phyloP scores from a whole-genome alignment of 495 filamentous ascomycete species.

The Tuber melanosporum region DNA sequence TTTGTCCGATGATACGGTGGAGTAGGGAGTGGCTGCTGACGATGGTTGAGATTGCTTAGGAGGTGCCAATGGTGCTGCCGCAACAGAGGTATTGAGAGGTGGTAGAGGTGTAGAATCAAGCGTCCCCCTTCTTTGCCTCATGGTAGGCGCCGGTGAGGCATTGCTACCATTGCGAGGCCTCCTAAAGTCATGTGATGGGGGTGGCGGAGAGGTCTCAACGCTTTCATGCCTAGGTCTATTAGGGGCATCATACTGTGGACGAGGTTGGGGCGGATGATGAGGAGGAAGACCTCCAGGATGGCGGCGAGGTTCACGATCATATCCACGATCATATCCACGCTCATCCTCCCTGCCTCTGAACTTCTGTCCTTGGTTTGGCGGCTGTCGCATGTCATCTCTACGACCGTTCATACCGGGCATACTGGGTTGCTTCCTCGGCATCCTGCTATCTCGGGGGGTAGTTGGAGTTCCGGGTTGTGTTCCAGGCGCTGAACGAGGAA shows the following conservation, averaged over 20 bases:
- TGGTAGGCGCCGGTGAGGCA: conserved; percentile 26
- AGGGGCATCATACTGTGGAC: background rate
- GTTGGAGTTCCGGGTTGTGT: conserved; percentile 36
- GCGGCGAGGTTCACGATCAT: conserved; percentile 2
- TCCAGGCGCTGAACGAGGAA: conserved; percentile 25
- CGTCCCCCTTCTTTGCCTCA: conserved; percentile 32
- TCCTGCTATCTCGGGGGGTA: conserved; percentile 20
- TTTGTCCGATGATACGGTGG: conserved; percentile 19
- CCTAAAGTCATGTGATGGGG: conserved; percentile 22
- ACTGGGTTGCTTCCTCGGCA: conserved; percentile 28
- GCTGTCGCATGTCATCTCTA: conserved; percentile 22
- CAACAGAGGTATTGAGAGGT: conserved; percentile 24
- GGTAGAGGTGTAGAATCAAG: conserved; percentile 31
- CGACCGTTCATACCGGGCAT: conserved; percentile 34
- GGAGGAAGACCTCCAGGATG: background rate
- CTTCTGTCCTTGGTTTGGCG: conserved; percentile 18
- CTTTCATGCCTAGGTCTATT: background rate
- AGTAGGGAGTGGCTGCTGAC: conserved; percentile 18
- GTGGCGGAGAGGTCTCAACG: background rate
- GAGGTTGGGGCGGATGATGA: background rate
- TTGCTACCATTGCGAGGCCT: conserved; percentile 28
- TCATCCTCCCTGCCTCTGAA: conserved; percentile 20
- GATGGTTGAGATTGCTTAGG: conserved; percentile 17
- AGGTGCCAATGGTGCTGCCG: conserved; percentile 13
- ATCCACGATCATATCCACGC: background rate